phyloP scores from a whole-genome alignment of 305 asterid species.

The Solanum aculeatissimum region DNA sequence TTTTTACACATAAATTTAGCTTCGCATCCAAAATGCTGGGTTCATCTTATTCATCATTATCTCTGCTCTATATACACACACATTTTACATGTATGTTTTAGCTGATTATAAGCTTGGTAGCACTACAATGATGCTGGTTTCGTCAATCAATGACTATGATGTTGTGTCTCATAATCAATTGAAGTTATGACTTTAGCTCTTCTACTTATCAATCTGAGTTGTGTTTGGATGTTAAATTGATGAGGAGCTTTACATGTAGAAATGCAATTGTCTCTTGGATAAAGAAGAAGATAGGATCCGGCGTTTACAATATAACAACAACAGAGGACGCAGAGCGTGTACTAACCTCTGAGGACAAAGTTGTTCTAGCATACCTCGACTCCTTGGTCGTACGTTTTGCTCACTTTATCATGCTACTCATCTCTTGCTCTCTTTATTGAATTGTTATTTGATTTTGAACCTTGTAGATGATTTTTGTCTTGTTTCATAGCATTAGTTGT shows the following conservation, averaged over 20 bases:
- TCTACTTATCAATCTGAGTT: neutral
- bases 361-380: slow-evolving; percentile 68
- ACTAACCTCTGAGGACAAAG: slow-evolving; percentile 53
- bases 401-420: neutral
- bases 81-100: neutral
- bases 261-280: slow-evolving; percentile 79
- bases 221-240: neutral
- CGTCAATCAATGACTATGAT: neutral
- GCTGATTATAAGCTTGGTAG: neutral
- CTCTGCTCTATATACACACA: neutral
- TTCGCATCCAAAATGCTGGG: neutral
- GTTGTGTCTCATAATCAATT: neutral
- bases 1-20: neutral
- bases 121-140: neutral
- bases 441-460: neutral
- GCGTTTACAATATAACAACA: slow-evolving; percentile 55
- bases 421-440: neutral
- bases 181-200: neutral
- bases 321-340: slow-evolving; percentile 71
- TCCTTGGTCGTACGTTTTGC: slow-evolving; percentile 52
- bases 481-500: neutral
- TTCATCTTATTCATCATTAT: neutral
- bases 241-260: slow-evolving; percentile 25
- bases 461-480: neutral
- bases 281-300: slow-evolving; percentile 82